Evolutionary conservation across 2,329 filamentous ascomycete genomes (phyloP).

Genomic region (Rhynchosporium secalis): DNA sequence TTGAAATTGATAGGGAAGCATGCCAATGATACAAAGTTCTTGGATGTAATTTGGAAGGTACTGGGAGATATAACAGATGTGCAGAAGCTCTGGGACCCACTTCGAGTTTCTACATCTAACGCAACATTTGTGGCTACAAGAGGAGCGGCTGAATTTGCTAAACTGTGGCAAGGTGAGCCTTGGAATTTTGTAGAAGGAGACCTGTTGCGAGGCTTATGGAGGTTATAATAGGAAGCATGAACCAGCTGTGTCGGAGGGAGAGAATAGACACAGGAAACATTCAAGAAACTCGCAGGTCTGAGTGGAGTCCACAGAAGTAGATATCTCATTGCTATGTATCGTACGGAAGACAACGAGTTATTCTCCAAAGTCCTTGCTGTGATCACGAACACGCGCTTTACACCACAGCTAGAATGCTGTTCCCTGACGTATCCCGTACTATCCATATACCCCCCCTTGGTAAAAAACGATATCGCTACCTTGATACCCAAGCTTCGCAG

Average conservation of each 20-base stretch:
- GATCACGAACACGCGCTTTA: too few species aligned
- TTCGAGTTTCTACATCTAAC: conserved; percentile 11
- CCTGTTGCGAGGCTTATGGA: conserved; percentile 16
- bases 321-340: too few species aligned
- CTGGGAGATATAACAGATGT: conserved; percentile 6
- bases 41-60: conserved; percentile 20
- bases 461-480: too few species aligned
- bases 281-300: too few species aligned
- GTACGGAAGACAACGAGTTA: too few species aligned
- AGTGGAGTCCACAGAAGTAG: too few species aligned
- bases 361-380: too few species aligned
- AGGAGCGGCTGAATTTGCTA: conserved; percentile 25
- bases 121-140: conserved; percentile 20
- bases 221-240: neutral
- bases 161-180: conserved; percentile 18
- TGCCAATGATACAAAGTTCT: conserved; percentile 17
- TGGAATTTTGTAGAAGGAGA: conserved; percentile 20
- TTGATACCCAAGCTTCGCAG: too few species aligned
- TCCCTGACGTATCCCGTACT: too few species aligned
- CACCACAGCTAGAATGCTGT: too few species aligned
- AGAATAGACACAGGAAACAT: too few species aligned
- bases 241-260: neutral
- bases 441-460: too few species aligned
- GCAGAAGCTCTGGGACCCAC: conserved; percentile 3
- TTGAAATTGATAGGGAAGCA: conserved; percentile 20